Base-by-base conservation (phyloP, 1,284 basidiomycete species). In the Vanrija pseudolonga region DNA sequence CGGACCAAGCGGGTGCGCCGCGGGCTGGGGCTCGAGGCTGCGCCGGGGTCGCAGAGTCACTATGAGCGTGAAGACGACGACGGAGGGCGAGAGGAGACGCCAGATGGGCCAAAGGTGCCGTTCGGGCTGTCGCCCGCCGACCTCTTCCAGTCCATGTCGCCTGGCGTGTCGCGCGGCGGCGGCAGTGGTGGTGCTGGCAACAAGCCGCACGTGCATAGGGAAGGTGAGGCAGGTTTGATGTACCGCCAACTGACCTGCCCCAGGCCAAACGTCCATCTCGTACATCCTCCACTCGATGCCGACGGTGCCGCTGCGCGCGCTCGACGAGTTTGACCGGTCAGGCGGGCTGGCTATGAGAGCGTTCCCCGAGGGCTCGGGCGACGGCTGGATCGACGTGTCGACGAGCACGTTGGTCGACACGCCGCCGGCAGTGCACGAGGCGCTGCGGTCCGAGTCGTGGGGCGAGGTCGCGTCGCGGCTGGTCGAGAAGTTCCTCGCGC, bases 201-300 rank as follows among this genome's bases (percentile, higher is more conserved):
- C 32, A 32, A 32, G 32, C 12, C 32, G 32, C 32, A 32, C 32
- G 32, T 32, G 32, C 52, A 61, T 40, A 46, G 63, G 36, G 62
- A 65, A 62, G 65, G 65, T 67, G 26, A 47, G n/a, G n/a, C n/a
- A n/a, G n/a, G 55, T 47, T 12, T 3, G 26, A 4, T 2, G 19
- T 39, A 3, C 19, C 23, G 18, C 11, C 37, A 18, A 18, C 37
- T 23, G 24, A n/a, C 20, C 3, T 8, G 14, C 26, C 11, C n/a
- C 42, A 67, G 65, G 65, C 36, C 60, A 59, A 0, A 62, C 65
- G 11, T 48, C 60, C 8, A 47, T 67, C 19, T 61, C 61, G 6
- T 67, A 60, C 51, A 64, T 68, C 38, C 53, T 66, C 18, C 66
- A 68, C 44, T 60, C 66, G 4, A 61, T 61, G 40, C 66, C 66